Evolutionary conservation across 169 alveolate genomes (phyloP), one percentile per base, ranked within the genome.

Genomic region (Eimeria sp.): DNA sequence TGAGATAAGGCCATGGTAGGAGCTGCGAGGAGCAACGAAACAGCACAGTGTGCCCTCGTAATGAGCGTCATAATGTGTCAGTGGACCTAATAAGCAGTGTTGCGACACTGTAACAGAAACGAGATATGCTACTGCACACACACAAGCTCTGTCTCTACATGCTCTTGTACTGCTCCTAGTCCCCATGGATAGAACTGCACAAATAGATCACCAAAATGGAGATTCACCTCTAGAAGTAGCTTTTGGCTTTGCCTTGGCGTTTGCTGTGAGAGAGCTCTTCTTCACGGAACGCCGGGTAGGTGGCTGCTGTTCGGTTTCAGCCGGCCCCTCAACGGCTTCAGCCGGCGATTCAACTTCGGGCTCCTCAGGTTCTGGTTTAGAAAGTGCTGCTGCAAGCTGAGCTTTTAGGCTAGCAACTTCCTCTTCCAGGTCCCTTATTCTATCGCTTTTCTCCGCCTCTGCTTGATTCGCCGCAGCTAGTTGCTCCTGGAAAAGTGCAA

Each of bases 361-460:
- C 30, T 86, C 92, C 80, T 86, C 92, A 57, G 78, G 20, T 30
- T 13, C 92, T 43, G 78, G 58, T 63, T 86, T 73, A 54, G 80
- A 2, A 14, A 30, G 78, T 10, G 92, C 92, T 40, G 75, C 92
- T 20, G 82, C 95, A 51, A 78, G 91, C 47, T 63, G 95, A 18
- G 20, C 82, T 67, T 75, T 82, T 49, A 80, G 65, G 11, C 40
- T 43, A 9, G 91, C 80, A 25, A 76, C 43, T 47, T 92, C 86
- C 63, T 78, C 76, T 20, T 92, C 86, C 3, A 92, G 84, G 45
- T 76, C 91, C 43, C 78, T 67, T 43, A 92, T 78, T 65, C 86
- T 82, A 6, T 82, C 95, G 58, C 87, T 78, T 73, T 92, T 76
- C 73, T 92, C 95, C 34, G 91, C 82, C 47, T 75, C 83, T 40